Conservation (phyloP, 2,329 filamentous ascomycete genomes). For the Colletotrichum tropicicola region DNA sequence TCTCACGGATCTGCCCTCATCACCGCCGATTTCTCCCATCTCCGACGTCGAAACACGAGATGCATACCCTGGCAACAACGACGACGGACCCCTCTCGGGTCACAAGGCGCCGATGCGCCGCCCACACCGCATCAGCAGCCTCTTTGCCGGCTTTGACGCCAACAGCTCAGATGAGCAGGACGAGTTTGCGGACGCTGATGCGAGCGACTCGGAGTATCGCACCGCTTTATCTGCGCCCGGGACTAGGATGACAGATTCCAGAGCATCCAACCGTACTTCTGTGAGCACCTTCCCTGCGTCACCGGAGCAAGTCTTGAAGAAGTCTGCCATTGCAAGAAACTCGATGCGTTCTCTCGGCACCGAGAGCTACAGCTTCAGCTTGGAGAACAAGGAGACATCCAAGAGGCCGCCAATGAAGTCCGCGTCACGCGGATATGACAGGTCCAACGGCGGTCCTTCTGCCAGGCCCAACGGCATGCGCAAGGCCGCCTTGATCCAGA, state of each 20-base stretch:
- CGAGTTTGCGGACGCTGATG: slow-evolving; percentile 67
- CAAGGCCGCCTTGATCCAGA: slow-evolving; percentile 82
- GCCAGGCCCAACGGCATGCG: slow-evolving; percentile 72
- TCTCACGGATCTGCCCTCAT: slow-evolving; percentile 58
- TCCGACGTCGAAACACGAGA: slow-evolving; percentile 60
- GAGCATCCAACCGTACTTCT: slow-evolving; percentile 52
- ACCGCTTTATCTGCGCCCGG: slow-evolving; percentile 72
- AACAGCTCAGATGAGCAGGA: slow-evolving; percentile 73
- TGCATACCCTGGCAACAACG: slow-evolving; percentile 81
- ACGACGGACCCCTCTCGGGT: slow-evolving; percentile 76
- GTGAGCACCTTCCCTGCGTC: slow-evolving; percentile 48
- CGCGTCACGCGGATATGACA: slow-evolving; percentile 46
- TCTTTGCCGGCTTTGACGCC: slow-evolving; percentile 87
- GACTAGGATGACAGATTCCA: slow-evolving; percentile 51
- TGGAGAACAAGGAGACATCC: slow-evolving; percentile 43
- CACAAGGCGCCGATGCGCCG: slow-evolving; percentile 70
- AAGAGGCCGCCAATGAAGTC: slow-evolving; percentile 42
- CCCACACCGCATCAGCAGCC: slow-evolving; percentile 80
- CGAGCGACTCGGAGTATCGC: slow-evolving; percentile 73
- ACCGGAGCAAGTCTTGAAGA: slow-evolving; percentile 51
- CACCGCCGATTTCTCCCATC: slow-evolving; percentile 46
- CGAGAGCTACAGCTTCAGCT: slow-evolving; percentile 55
- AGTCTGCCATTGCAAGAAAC: slow-evolving; percentile 34
- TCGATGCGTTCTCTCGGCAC: slow-evolving; percentile 46
- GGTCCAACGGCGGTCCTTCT: slow-evolving; percentile 46